A percentile compares a stretch with the other conserved stretches of the same genome.
Conservation (phyloP, 345 rosid species). For the Citrus cavaleriei region DNA sequence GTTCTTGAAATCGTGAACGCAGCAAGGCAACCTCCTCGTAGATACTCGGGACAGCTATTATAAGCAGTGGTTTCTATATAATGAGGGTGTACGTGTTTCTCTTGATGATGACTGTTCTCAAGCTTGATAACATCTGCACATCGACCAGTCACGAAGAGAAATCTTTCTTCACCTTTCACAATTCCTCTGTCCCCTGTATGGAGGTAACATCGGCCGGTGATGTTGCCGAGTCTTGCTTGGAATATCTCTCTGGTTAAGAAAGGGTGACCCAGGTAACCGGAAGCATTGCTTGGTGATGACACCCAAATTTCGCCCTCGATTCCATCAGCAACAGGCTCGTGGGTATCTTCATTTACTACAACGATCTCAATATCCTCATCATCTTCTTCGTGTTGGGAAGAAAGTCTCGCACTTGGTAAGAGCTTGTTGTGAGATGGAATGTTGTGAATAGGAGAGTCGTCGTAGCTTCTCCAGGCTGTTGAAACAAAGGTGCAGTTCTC, state of each 20-base stretch:
- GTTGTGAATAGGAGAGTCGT: conserved; percentile 16
- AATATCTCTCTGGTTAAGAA: conserved; percentile 40
- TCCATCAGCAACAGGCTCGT: conserved; percentile 44
- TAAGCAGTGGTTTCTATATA: conserved; percentile 47
- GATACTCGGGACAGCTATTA: conserved; percentile 25
- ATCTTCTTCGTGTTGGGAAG: conserved; percentile 9
- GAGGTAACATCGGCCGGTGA: conserved; percentile 25
- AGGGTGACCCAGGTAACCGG: conserved; percentile 56
- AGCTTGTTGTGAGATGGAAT: conserved; percentile 46
- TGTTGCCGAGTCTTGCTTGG: conserved; percentile 34
- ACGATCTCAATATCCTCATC: conserved; percentile 41
- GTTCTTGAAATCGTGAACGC: conserved; percentile 33
- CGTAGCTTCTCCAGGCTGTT: conserved; percentile 47
- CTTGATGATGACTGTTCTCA: conserved; percentile 11
- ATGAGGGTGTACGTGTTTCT: conserved; percentile 51
- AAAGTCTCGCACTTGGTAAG: conserved; percentile 49
- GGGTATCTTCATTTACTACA: conserved; percentile 45
- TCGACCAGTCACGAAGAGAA: conserved; percentile 51
- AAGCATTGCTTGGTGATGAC: conserved; percentile 61
- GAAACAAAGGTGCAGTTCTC: conserved; percentile 69
- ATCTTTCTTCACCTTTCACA: conserved; percentile 44
- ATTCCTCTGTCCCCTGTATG: conserved; percentile 57
- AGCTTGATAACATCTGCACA: conserved; percentile 41
- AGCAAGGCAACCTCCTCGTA: conserved; percentile 55
- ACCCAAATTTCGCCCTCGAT: conserved; percentile 67